These are phyloP conservation scores for Hymenoscyphus albidus DNA, from an alignment of 2,329 filamentous ascomycete genomes.

Conservation along the genomic window DNA sequence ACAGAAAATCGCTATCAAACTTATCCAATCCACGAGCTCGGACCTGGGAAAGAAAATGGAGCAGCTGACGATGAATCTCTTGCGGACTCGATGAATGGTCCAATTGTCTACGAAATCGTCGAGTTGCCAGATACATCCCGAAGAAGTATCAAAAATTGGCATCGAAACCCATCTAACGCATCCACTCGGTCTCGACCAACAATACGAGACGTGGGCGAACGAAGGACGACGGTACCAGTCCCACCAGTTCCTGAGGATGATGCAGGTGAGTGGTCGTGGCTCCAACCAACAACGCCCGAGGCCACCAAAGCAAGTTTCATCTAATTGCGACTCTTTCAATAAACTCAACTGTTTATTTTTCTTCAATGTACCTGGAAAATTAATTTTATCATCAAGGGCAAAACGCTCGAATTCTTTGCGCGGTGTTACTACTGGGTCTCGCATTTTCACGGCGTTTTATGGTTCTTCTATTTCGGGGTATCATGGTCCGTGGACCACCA, in stretches of 20 bases:
- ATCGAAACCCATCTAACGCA: background rate
- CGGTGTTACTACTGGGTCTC: background rate
- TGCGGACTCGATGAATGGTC: slow-evolving; percentile 1
- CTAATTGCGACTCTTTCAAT: background rate
- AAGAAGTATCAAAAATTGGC: slow-evolving; percentile 11
- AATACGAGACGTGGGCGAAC: slow-evolving; percentile 4
- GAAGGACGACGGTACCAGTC: background rate
- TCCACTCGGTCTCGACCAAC: background rate
- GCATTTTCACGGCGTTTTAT: background rate
- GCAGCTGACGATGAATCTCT: background rate
- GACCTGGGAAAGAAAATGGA: slow-evolving; percentile 2
- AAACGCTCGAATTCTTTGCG: background rate
- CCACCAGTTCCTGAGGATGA: slow-evolving; percentile 6
- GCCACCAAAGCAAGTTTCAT: slow-evolving; percentile 7
- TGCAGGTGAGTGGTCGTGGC: slow-evolving; percentile 5
- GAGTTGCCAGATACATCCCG: slow-evolving; percentile 14
- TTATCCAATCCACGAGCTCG: slow-evolving; percentile 10
- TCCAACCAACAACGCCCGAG: slow-evolving; percentile 7
- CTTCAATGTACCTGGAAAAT: background rate
- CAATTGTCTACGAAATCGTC: slow-evolving; percentile 11
- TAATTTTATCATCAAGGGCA: background rate
- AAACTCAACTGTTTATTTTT: background rate
- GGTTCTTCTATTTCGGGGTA: background rate
- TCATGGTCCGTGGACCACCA: background rate
- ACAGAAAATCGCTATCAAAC: slow-evolving; percentile 1